Evolutionary conservation across 352 stramenopile species (phyloP).

Genomic region (Pythium oligandrum): DNA sequence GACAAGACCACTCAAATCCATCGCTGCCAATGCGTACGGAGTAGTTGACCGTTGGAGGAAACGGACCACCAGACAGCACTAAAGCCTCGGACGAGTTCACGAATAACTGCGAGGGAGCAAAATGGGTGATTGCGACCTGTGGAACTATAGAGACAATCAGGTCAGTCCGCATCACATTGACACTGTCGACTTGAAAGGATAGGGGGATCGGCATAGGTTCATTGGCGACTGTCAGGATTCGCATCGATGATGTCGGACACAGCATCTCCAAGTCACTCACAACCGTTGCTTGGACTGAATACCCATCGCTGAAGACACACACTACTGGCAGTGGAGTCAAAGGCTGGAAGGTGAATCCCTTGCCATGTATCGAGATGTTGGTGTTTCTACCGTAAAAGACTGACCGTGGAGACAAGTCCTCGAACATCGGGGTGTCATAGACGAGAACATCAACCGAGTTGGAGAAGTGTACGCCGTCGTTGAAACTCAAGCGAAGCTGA

Average conservation of each 20-base stretch:
- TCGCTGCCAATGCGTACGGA: constrained; percentile 4
- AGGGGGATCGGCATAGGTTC: too few species aligned
- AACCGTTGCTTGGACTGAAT: constrained; percentile 1
- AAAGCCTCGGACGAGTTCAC: neutral
- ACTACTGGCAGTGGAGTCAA: constrained; percentile 5
- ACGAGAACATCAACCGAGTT: constrained; percentile 1
- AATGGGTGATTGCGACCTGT: too few species aligned
- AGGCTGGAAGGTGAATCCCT: constrained; percentile 1
- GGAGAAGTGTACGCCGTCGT: constrained; percentile 11
- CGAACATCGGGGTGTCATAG: constrained; percentile 10
- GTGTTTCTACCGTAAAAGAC: constrained; percentile 1
- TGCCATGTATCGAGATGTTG: constrained; percentile 3
- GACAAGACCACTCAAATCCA: neutral
- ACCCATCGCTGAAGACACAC: constrained; percentile 8
- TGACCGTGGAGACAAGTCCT: neutral
- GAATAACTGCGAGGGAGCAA: too few species aligned
- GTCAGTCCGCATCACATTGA: too few species aligned
- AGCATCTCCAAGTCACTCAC: neutral
- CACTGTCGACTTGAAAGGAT: too few species aligned
- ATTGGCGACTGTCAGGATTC: too few species aligned
- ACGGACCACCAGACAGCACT: constrained; percentile 12
- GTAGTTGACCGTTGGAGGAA: constrained; percentile 2
- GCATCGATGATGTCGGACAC: neutral
- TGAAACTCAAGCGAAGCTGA: constrained; percentile 10
- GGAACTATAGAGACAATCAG: too few species aligned